Conservation (phyloP, 176 grass and related monocot species). For the Eragrostis nindensis region DNA sequence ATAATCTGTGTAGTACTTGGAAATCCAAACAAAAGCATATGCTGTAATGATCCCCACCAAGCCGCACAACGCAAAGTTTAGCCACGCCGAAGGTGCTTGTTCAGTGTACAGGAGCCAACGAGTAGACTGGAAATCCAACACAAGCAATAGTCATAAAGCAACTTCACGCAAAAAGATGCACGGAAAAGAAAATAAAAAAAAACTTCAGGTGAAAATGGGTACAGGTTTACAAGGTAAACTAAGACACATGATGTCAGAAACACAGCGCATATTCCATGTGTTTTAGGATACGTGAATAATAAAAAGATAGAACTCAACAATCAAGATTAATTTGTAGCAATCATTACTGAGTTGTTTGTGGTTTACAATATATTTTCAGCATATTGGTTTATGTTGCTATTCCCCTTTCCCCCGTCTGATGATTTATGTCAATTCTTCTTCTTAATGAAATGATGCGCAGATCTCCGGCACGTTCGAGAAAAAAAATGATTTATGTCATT, state of each 20-base stretch:
- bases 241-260: conserved; percentile 1
- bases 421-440: too few relatives aligned
- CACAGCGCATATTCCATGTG: neutral
- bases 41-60: conserved; percentile 96
- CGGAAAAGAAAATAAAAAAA: neutral
- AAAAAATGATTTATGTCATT: too few relatives aligned
- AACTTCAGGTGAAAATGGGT: neutral
- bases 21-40: conserved; percentile 95
- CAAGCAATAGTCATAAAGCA: conserved; percentile 23
- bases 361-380: conserved; percentile 5
- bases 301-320: neutral
- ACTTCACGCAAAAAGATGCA: neutral
- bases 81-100: conserved; percentile 97
- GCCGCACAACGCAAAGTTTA: conserved; percentile 92
- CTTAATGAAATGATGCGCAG: too few relatives aligned
- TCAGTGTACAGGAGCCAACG: conserved; percentile 99
- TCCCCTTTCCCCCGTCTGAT: neutral
- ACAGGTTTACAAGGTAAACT: conserved; percentile 8
- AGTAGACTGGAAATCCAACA: conserved; percentile 72
- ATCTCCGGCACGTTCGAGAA: too few relatives aligned
- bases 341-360: neutral
- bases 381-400: neutral
- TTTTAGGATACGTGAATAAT: neutral
- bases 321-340: neutral
- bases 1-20: conserved; percentile 99